Evolutionary conservation across 2,329 filamentous ascomycete species (phyloP).

Genomic region (Cytospora schulzeri): DNA sequence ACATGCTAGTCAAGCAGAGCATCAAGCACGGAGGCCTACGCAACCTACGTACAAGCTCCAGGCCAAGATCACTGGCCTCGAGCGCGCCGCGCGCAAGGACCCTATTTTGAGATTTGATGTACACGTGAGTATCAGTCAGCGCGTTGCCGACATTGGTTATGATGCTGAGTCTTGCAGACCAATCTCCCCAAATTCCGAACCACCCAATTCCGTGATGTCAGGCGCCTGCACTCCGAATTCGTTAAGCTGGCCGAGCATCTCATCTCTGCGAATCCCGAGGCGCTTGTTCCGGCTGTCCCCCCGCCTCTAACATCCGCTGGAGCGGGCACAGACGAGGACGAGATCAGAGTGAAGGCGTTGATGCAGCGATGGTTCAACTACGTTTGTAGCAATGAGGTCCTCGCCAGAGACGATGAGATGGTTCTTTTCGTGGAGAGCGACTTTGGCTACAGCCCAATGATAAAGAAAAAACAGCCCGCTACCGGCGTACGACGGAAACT

Average conservation of each 20-base stretch:
- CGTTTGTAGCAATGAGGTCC: constrained; percentile 86
- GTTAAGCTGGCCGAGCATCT: constrained; percentile 94
- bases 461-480: constrained; percentile 93
- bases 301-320: constrained; percentile 94
- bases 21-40: constrained; percentile 58
- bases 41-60: constrained; percentile 82
- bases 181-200: constrained; percentile 98
- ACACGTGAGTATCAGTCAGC: constrained; percentile 66
- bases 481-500: constrained; percentile 94
- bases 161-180: constrained; percentile 60
- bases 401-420: constrained; percentile 96
- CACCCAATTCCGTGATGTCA: constrained; percentile 96
- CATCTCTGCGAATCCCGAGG: constrained; percentile 96
- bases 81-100: constrained; percentile 93
- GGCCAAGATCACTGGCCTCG: constrained; percentile 90
- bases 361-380: constrained; percentile 96
- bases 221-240: constrained; percentile 93
- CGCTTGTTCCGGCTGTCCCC: constrained; percentile 89
- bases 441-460: constrained; percentile 94
- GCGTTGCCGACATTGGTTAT: background rate
- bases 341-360: constrained; percentile 81
- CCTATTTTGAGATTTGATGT: constrained; percentile 94
- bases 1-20: constrained; percentile 38
- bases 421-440: constrained; percentile 98
- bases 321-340: constrained; percentile 94